phyloP scores from a whole-genome alignment of 352 stramenopile genomes.

The Globisporangium spinosum region DNA sequence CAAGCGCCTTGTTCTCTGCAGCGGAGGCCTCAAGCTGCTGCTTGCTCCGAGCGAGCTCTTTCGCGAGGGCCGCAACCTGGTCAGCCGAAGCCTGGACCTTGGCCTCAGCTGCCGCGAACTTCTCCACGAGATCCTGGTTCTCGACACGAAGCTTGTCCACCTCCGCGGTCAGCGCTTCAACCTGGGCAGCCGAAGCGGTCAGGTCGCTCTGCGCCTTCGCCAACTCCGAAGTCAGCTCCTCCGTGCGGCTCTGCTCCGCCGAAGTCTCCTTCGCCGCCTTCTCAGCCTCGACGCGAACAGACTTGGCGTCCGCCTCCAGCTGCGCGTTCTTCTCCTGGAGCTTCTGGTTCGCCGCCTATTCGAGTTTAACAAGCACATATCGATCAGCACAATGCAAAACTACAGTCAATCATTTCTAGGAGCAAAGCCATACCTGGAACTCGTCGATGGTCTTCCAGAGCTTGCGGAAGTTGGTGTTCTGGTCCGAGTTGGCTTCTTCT shows the following conservation, averaged over 20 bases:
- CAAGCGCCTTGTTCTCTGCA: slow-evolving; percentile 7
- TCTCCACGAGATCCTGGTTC: slow-evolving; percentile 14
- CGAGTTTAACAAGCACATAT: neutral
- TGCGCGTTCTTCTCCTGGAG: slow-evolving; percentile 40
- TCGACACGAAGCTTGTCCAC: slow-evolving; percentile 9
- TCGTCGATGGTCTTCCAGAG: slow-evolving; percentile 54
- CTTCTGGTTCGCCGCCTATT: slow-evolving; percentile 37
- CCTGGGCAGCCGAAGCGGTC: slow-evolving; percentile 3
- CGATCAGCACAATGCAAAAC: neutral
- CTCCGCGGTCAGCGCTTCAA: slow-evolving; percentile 10
- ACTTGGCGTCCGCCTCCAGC: slow-evolving; percentile 40
- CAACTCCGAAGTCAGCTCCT: slow-evolving; percentile 30
- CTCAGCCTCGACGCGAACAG: slow-evolving; percentile 36
- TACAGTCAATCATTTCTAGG: neutral
- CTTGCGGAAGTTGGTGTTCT: slow-evolving; percentile 48
- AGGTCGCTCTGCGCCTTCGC: slow-evolving; percentile 23
- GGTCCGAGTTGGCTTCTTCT: slow-evolving; percentile 35
- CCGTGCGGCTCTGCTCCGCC: slow-evolving; percentile 28
- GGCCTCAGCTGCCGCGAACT: slow-evolving; percentile 14
- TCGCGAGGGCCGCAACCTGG: slow-evolving; percentile 26
- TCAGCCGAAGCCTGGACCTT: slow-evolving; percentile 10
- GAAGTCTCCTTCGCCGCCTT: slow-evolving; percentile 32
- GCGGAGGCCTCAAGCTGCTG: slow-evolving; percentile 1
- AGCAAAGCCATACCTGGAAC: slow-evolving; percentile 23
- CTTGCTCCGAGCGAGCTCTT: slow-evolving; percentile 27